phyloP scores from a whole-genome alignment of 257 asterid species.

The Ballota nigra region DNA sequence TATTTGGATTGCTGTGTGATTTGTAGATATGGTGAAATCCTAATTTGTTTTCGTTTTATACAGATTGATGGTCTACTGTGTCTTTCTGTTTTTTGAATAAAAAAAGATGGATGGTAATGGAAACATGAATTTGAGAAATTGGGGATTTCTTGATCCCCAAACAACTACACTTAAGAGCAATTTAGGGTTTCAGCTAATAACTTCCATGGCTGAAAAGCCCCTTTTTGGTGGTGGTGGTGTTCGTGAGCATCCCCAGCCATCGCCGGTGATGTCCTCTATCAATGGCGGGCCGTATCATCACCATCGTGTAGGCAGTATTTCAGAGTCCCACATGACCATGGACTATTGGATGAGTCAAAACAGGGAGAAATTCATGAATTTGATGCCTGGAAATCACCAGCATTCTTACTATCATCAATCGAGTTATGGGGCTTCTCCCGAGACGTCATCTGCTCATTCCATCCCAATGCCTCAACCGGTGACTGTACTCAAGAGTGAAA shows the following conservation, averaged over 20 bases:
- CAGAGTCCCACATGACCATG: constrained; percentile 41
- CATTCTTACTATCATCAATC: constrained; percentile 41
- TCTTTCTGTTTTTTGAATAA: neutral
- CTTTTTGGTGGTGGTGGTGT: constrained; percentile 41
- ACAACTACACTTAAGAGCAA: constrained; percentile 34
- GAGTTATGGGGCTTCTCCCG: constrained; percentile 51
- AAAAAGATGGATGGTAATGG: constrained; percentile 71
- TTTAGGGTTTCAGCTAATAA: constrained; percentile 57
- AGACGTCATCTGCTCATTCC: constrained; percentile 53
- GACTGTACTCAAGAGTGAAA: constrained; percentile 35
- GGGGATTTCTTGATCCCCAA: constrained; percentile 50
- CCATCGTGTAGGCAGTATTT: constrained; percentile 58
- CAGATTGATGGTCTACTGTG: constrained; percentile 20
- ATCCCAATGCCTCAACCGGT: constrained; percentile 46
- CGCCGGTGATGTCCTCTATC: constrained; percentile 46
- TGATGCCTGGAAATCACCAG: constrained; percentile 38
- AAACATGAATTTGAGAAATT: constrained; percentile 45
- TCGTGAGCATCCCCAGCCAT: constrained; percentile 26
- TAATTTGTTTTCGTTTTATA: constrained; percentile 2
- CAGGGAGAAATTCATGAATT: constrained; percentile 50
- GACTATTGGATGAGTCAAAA: constrained; percentile 53
- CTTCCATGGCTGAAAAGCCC: constrained; percentile 57
- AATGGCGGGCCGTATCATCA: constrained; percentile 65
- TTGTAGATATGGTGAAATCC: constrained; percentile 16
- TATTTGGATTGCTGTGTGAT: constrained; percentile 18